A percentile compares a stretch with the other conserved stretches of the same genome.
These are phyloP conservation scores for Cunninghamia lanceolata DNA, from an alignment of 75 land plant genomes.

Conservation along the genomic window DNA sequence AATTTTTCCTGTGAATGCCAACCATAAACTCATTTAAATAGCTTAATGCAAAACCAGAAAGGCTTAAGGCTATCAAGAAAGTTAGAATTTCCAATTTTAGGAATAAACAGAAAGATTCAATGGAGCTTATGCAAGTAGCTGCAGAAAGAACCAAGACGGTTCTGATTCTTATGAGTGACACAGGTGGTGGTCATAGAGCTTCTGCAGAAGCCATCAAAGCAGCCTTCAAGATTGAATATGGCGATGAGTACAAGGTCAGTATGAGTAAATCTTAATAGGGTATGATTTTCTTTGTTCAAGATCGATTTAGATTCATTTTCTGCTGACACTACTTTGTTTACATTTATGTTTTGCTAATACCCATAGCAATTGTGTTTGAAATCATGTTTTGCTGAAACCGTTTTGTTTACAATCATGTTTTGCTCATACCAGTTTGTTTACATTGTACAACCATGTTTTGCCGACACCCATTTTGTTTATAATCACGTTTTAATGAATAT, in stretches of 20 bases:
- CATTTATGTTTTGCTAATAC: not conserved
- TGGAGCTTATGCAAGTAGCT: conserved; percentile 48
- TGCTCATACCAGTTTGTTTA: not conserved
- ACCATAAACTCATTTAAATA: not conserved
- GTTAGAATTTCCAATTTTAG: not conserved
- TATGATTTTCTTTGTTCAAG: not conserved
- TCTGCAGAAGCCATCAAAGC: conserved; percentile 95
- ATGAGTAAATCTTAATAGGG: not conserved
- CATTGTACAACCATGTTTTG: not conserved
- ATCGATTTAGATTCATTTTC: not conserved
- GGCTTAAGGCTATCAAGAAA: not conserved
- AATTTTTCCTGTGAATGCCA: conserved; percentile 1
- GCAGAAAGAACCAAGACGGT: conserved; percentile 67
- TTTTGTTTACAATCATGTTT: not conserved
- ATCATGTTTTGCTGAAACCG: not conserved
- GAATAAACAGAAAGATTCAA: conserved; percentile 1
- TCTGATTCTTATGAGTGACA: conserved; percentile 95
- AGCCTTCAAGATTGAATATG: conserved; percentile 77
- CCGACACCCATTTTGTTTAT: not conserved
- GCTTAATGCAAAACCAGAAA: not conserved
- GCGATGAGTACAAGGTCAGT: conserved; percentile 77
- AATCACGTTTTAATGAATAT: too few species aligned
- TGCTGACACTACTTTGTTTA: not conserved
- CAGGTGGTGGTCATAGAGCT: conserved; percentile 97
- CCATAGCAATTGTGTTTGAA: not conserved